Percentiles rank a stretch among this genome's conserved stretches.
Evolutionary conservation across 352 stramenopile species (phyloP).

Genomic region (Globisporangium paroecandrum): DNA sequence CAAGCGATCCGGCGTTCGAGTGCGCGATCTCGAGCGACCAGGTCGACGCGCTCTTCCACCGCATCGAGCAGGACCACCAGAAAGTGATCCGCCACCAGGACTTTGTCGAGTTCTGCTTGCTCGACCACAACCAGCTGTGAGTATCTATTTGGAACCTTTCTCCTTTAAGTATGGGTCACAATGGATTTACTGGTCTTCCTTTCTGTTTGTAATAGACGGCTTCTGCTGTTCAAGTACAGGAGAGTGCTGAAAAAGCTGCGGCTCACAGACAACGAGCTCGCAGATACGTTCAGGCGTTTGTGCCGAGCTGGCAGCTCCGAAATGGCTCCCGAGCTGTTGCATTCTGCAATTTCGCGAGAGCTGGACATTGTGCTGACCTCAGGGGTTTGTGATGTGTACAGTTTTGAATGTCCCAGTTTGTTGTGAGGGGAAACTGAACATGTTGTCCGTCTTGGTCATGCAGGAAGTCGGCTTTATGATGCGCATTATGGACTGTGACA

Average conservation of each 20-base stretch:
- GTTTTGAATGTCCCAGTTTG: neutral
- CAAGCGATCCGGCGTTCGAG: conserved; percentile 73
- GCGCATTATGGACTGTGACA: conserved; percentile 63
- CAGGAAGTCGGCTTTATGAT: conserved; percentile 69
- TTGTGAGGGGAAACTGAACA: neutral
- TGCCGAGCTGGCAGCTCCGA: conserved; percentile 28
- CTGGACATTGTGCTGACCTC: conserved; percentile 78
- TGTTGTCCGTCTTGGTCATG: neutral
- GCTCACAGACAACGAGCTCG: conserved; percentile 75
- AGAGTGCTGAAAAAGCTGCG: conserved; percentile 53
- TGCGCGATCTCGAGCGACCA: conserved; percentile 65
- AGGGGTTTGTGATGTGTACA: conserved; percentile 35
- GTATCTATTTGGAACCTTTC: conserved; percentile 2
- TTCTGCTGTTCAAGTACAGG: conserved; percentile 78
- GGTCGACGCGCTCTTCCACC: conserved; percentile 72
- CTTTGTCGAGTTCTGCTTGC: conserved; percentile 79
- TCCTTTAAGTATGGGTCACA: neutral
- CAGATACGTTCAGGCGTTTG: conserved; percentile 68
- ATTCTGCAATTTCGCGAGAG: conserved; percentile 58
- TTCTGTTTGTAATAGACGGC: conserved; percentile 31
- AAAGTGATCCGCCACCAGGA: conserved; percentile 60
- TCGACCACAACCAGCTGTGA: conserved; percentile 78
- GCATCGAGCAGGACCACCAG: conserved; percentile 53
- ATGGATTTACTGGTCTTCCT: neutral
- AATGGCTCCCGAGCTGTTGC: conserved; percentile 58